Conservation (phyloP, 139 green algal species). For the Tetraselmis chui region DNA sequence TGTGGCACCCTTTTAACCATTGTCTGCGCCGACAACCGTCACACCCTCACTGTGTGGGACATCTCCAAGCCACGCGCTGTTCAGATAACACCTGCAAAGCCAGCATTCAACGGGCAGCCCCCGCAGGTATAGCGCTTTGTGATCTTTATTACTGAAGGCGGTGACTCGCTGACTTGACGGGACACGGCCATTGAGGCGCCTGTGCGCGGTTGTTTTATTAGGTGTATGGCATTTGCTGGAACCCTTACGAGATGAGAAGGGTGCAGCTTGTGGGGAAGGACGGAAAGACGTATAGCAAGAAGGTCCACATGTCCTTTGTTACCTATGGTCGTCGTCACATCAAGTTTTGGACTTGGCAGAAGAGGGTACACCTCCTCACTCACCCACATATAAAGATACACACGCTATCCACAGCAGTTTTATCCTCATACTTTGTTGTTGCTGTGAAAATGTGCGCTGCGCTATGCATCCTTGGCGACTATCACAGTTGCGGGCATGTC, state of each 20-base stretch:
- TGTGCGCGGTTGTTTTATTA: no score
- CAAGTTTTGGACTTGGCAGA: not conserved
- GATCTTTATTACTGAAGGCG: no score
- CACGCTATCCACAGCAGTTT: no score
- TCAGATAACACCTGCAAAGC: not conserved
- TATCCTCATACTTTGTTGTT: no score
- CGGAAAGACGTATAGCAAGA: not conserved
- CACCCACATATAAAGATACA: no score
- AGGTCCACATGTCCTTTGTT: not conserved
- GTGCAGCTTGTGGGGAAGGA: not conserved
- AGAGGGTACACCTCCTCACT: no score
- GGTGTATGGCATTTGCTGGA: constrained; percentile 14
- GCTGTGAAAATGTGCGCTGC: no score
- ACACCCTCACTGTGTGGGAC: constrained; percentile 1
- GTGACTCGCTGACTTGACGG: no score
- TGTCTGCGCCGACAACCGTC: not conserved
- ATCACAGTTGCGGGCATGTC: no score
- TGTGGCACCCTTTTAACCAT: not conserved
- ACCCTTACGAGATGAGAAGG: not conserved
- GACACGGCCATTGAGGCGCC: no score
- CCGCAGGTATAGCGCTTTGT: constrained; percentile 4
- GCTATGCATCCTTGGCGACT: no score
- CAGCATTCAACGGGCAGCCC: constrained; percentile 11
- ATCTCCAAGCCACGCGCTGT: not conserved
- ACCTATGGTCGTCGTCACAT: not conserved